Evolutionary conservation across 2,329 filamentous ascomycete species (phyloP), one percentile per base, ranked within the genome.

Genomic region (Talaromyces sp.): DNA sequence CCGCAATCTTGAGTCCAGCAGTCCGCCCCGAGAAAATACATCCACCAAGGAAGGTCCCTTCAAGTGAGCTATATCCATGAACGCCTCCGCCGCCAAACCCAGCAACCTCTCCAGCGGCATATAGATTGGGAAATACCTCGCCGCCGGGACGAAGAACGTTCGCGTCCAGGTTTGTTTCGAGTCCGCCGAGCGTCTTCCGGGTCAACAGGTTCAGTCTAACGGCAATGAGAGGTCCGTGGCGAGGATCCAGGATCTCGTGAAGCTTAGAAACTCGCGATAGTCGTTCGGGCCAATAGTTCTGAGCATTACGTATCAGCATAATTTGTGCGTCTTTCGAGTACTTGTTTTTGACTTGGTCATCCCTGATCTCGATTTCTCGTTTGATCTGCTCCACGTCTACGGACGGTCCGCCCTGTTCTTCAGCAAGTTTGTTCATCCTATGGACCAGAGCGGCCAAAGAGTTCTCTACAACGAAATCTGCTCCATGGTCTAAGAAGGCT

Each of bases 61-160:
- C 86, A 41, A 88, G 81, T 1, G 86, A 84, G 69, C 80, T 86
- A 69, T 88, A 88, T 0, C 86, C 86, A 68, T 88, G 86, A 0
- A 88, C 84, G 17, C 86, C 86, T 1, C 86, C 86, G 2, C 86
- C 86, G 0, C 86, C 86, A 65, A 88, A 88, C 0, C 86, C 86
- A 0, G 86, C 85, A 1, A 78, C 84, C 71, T 88, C 86, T 6
- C 86, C 86, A 0, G 86, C 86, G 0, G 86, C 85, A 63, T 87
- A 88, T 15, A 88, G 69, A 0, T 85, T 85, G 0, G 82, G 78
- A 69, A 88, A 87, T 0, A 73, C 68, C 8, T 10, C 77, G 77
- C 85, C 85, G 31, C 82, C 77, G 1, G 76, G 71, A 59, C 75
- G 78, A 79, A 87, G 83, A 1, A 86, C 86, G 31, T 85, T 84